Conservation (phyloP, 495 filamentous ascomycete species). For the Hypoxylon crocopeplum region DNA sequence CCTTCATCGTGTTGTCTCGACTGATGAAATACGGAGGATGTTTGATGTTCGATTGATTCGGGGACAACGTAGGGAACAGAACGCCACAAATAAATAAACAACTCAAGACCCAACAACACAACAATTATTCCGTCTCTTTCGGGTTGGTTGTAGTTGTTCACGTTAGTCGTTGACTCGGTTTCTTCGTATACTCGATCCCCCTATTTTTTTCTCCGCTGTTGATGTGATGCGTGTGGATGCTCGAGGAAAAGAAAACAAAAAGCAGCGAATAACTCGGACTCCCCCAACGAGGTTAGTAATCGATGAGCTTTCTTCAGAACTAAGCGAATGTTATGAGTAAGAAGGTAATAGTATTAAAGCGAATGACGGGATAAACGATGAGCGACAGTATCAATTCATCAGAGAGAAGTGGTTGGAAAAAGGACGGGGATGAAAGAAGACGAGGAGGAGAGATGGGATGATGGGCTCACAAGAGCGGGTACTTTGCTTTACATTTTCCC, state of each 20-base stretch:
- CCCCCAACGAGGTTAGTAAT: constrained; percentile 4
- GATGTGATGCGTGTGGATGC: constrained; percentile 23
- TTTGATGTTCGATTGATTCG: constrained; percentile 10
- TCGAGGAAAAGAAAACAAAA: constrained; percentile 22
- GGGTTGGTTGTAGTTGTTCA: constrained; percentile 2
- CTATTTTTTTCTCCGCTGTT: constrained; percentile 16
- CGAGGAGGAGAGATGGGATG: constrained; percentile 6
- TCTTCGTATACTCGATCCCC: constrained; percentile 18
- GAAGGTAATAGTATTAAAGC: constrained; percentile 29
- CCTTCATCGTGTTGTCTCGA: constrained; percentile 28
- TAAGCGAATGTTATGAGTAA: constrained; percentile 31
- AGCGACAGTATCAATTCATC: constrained; percentile 24
- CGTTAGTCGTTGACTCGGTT: constrained; percentile 4
- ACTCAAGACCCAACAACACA: constrained; percentile 11
- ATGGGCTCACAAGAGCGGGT: constrained; percentile 14
- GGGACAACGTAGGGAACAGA: constrained; percentile 8
- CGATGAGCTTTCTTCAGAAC: constrained; percentile 7
- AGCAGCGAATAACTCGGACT: constrained; percentile 19
- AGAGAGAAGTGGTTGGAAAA: constrained; percentile 5
- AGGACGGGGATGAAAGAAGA: constrained; percentile 12
- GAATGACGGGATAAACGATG: constrained; percentile 33
- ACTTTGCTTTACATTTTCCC: constrained; percentile 13
- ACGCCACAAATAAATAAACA: constrained; percentile 37
- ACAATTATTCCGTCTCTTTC: neutral
- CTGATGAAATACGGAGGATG: constrained; percentile 13